These are phyloP conservation scores for Geotrichum carabidarum DNA, from an alignment of 1,139 yeast genomes.

Conservation along the genomic window DNA sequence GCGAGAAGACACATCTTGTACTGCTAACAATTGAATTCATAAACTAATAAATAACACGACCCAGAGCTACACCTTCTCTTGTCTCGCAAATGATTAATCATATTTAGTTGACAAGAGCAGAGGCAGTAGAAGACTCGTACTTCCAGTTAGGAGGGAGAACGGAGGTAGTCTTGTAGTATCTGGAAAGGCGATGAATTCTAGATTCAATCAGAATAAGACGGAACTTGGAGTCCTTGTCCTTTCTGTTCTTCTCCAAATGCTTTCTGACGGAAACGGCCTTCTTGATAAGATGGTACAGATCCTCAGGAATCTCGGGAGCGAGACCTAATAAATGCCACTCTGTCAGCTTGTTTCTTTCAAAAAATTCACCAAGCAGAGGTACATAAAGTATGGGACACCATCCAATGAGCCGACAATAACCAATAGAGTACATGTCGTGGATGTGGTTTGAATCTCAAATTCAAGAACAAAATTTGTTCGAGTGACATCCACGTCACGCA, in stretches of 20 bases:
- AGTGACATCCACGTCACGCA: conserved; percentile 10
- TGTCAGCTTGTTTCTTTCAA: conserved; percentile 33
- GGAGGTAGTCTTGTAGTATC: conserved; percentile 99
- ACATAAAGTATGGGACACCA: conserved; percentile 23
- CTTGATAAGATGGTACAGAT: conserved; percentile 97
- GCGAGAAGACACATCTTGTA: neutral
- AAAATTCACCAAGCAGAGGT: conserved; percentile 39
- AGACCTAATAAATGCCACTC: conserved; percentile 45
- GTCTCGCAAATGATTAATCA: neutral
- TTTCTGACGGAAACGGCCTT: conserved; percentile 99
- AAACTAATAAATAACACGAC: conserved; percentile 2
- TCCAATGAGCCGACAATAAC: conserved; percentile 8
- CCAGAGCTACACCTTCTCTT: neutral
- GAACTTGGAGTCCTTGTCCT: conserved; percentile 99
- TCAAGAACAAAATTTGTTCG: conserved; percentile 12
- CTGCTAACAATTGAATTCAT: neutral
- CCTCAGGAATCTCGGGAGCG: conserved; percentile 99
- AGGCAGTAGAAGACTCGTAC: conserved; percentile 99
- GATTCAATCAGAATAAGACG: conserved; percentile 99
- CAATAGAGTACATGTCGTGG: conserved; percentile 1
- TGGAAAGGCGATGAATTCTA: conserved; percentile 99
- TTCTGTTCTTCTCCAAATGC: conserved; percentile 99
- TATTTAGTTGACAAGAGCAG: conserved; percentile 91
- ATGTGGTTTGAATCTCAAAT: neutral
- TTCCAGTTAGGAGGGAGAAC: conserved; percentile 99